phyloP scores from a whole-genome alignment of 1,139 yeast species.

The Kodamaea arcana region DNA sequence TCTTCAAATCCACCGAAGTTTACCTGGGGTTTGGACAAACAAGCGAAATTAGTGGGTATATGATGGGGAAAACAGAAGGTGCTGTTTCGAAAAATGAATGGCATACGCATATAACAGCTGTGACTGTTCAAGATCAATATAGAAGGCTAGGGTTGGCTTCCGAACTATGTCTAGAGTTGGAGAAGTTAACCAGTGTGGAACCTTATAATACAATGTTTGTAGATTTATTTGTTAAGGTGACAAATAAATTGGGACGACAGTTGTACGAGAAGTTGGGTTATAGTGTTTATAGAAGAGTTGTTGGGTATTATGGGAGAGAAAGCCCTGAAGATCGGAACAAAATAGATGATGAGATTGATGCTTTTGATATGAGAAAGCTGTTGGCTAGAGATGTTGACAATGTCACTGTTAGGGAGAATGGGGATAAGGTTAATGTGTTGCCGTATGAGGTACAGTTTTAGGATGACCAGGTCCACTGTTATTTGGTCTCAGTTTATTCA shows the following conservation, averaged over 20 bases:
- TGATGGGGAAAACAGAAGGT: slow-evolving; percentile 98
- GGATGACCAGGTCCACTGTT: no score
- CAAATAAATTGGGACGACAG: slow-evolving; percentile 73
- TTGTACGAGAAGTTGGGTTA: slow-evolving; percentile 86
- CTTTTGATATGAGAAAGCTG: slow-evolving; percentile 78
- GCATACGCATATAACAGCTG: slow-evolving; percentile 98
- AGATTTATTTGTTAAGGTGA: slow-evolving; percentile 86
- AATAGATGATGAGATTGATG: slow-evolving; percentile 69
- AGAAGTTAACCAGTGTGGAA: slow-evolving; percentile 58
- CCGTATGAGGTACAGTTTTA: slow-evolving; percentile 60
- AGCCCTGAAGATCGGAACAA: slow-evolving; percentile 43
- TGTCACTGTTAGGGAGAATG: slow-evolving; percentile 55
- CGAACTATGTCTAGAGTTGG: slow-evolving; percentile 67
- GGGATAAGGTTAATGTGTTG: slow-evolving; percentile 52
- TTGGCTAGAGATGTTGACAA: slow-evolving; percentile 50
- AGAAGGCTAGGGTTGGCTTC: slow-evolving; percentile 85
- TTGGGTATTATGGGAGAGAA: slow-evolving; percentile 74
- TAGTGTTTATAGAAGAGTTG: slow-evolving; percentile 76
- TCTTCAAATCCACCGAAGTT: slow-evolving; percentile 58
- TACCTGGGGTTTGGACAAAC: slow-evolving; percentile 15
- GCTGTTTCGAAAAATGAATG: slow-evolving; percentile 60
- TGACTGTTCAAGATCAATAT: slow-evolving; percentile 79
- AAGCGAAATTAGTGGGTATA: slow-evolving; percentile 57
- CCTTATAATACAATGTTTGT: slow-evolving; percentile 78
- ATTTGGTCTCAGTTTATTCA: no score